Evolutionary conservation across 371 early-diverging fungal species (phyloP).

Genomic region (Mortierella sp.): DNA sequence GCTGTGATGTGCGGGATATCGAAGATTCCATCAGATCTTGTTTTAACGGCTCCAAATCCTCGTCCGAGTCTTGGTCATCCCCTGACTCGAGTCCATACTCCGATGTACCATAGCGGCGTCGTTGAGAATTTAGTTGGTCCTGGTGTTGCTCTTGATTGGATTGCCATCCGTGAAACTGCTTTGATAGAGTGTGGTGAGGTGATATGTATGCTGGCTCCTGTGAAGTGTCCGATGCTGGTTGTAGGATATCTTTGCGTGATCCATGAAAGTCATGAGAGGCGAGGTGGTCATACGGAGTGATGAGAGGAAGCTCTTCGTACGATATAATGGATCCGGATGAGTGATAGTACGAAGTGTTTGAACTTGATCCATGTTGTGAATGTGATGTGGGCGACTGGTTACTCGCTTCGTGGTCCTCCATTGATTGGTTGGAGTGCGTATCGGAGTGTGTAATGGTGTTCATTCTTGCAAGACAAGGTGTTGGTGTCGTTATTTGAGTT

Average conservation of each 20-base stretch:
- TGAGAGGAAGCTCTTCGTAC: conserved; percentile 3
- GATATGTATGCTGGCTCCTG: neutral
- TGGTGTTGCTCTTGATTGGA: neutral
- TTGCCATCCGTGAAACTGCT: too few species aligned
- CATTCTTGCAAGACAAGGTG: conserved; percentile 8
- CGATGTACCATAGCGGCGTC: neutral
- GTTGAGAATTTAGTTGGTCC: conserved; percentile 7
- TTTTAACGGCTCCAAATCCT: neutral
- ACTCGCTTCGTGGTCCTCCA: conserved; percentile 12
- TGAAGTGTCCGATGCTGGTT: neutral
- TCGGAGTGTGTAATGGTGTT: conserved; percentile 16
- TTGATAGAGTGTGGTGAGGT: neutral
- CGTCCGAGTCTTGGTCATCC: conserved; percentile 8
- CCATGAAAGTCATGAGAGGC: neutral
- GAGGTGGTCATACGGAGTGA: conserved; percentile 1
- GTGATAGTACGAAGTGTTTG: neutral
- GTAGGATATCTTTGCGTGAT: neutral
- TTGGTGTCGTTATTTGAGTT: neutral
- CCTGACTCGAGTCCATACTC: conserved; percentile 11
- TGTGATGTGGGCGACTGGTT: conserved; percentile 1
- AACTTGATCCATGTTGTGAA: neutral
- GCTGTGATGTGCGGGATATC: neutral
- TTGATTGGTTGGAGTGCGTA: conserved; percentile 22
- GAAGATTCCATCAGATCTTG: neutral
- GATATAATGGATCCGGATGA: neutral